Evolutionary conservation across 2,329 filamentous ascomycete species (phyloP), one percentile per base, ranked within the genome.

Genomic region (Hawksworthiomyces lignivorus): DNA sequence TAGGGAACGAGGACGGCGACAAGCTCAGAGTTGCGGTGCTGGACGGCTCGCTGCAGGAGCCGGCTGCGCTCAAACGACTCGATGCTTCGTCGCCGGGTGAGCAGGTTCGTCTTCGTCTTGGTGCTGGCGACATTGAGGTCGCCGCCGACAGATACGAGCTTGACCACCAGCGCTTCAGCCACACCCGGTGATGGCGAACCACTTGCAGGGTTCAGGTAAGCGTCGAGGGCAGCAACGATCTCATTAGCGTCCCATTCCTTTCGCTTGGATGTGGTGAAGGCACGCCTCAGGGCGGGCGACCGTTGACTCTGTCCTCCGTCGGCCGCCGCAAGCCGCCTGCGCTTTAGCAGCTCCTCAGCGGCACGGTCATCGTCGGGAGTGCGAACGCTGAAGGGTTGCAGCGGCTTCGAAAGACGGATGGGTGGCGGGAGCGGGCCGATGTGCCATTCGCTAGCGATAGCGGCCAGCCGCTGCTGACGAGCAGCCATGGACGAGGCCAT

Each of bases 21-120:
- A 64, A 75, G 73, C 37, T 77, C 70, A 18, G 63, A 45, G 15
- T 75, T 69, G 14, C 70, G 67, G 46, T 77, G 73, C 50, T 82
- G 75, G 3, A 69, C 72, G 1, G 73, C 68, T 27, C 70, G 67
- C 34, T 68, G 46, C 19, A 54, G 46, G 12, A 78, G 57, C 12
- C 68, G 65, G 36, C 71, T 68, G 21, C 70, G 67, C 48, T 75
- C 70, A 14, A 68, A 62, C 10, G 65, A 58, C 15, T 75, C 72
- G 17, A 72, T 49, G 42, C 72, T 77, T 48, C 62, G 69, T 38
- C 71, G 63, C 30, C 73, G 60, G 28, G 60, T 68, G 7, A 76
- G 55, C 8, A 77, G 53, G 31, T 64, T 63, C 2, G 65, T 63
- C 39, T 69, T 72, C 43, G 64, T 67, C 51, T 69, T 73, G 40